Conservation (phyloP, 148 eudicot genomes). For the Talinum fruticosum region DNA sequence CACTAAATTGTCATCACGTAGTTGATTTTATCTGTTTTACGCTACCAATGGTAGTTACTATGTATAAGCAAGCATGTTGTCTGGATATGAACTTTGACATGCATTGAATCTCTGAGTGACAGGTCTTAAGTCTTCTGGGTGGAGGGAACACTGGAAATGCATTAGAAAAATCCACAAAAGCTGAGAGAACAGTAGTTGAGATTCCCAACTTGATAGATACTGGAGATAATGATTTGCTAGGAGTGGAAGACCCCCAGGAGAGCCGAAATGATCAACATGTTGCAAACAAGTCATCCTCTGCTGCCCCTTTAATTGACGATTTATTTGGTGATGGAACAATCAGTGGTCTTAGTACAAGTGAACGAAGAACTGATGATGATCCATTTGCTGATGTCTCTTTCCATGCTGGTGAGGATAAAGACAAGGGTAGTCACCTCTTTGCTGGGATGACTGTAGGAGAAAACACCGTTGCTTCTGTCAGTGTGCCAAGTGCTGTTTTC, state of each 20-base stretch:
- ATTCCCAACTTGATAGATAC: slow-evolving; percentile 90
- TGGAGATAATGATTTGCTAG: slow-evolving; percentile 53
- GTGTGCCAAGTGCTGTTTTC: slow-evolving; percentile 25
- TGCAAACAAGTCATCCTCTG: slow-evolving; percentile 29
- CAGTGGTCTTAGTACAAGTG: slow-evolving; percentile 33
- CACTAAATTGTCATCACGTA: background rate
- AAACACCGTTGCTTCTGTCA: slow-evolving; percentile 33
- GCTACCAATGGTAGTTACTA: background rate
- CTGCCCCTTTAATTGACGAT: slow-evolving; percentile 67
- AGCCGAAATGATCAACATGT: slow-evolving; percentile 36
- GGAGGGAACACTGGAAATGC: slow-evolving; percentile 45
- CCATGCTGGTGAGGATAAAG: slow-evolving; percentile 45
- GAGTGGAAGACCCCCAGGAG: slow-evolving; percentile 34
- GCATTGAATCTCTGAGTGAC: slow-evolving; percentile 23
- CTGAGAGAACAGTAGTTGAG: slow-evolving; percentile 41
- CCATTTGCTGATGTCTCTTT: slow-evolving; percentile 95
- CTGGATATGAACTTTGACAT: background rate
- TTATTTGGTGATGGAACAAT: slow-evolving; percentile 54
- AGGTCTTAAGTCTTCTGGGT: slow-evolving; percentile 75
- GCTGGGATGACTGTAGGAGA: slow-evolving; percentile 65
- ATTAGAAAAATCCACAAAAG: slow-evolving; percentile 40
- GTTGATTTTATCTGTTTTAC: background rate
- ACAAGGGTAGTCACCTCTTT: slow-evolving; percentile 54
- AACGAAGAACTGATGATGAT: slow-evolving; percentile 59
- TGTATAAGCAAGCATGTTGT: background rate